Conservation (phyloP, 192 early-diverging fungal species). For the Coemansia sp. region DNA sequence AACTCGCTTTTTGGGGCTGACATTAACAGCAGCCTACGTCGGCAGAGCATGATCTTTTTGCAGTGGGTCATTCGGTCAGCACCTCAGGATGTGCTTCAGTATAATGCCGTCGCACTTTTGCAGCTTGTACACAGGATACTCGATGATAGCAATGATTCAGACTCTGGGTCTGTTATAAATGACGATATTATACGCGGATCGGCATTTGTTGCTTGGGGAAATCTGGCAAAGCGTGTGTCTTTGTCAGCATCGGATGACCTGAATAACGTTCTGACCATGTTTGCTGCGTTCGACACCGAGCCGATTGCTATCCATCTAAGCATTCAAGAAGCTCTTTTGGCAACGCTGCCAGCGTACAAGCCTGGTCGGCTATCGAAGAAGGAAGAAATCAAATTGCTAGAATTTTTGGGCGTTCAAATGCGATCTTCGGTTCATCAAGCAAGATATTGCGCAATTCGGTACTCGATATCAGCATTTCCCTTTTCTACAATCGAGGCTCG, state of each 20-base stretch:
- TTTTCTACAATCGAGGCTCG: conserved; percentile 61
- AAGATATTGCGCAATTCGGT: conserved; percentile 54
- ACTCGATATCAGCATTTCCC: conserved; percentile 62
- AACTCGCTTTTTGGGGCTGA: conserved; percentile 76
- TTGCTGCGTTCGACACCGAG: conserved; percentile 62
- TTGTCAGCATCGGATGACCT: conserved; percentile 65
- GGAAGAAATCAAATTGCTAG: conserved; percentile 37
- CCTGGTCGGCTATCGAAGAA: conserved; percentile 13
- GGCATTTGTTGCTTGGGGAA: conserved; percentile 82
- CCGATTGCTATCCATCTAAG: conserved; percentile 67
- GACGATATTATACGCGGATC: conserved; percentile 74
- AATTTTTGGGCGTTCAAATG: conserved; percentile 60
- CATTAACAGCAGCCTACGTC: conserved; percentile 67
- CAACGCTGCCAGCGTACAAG: conserved; percentile 71
- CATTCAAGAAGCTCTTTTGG: conserved; percentile 81
- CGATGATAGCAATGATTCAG: conserved; percentile 5
- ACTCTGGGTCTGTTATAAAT: conserved; percentile 32
- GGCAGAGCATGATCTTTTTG: conserved; percentile 78
- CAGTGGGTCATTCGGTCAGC: conserved; percentile 89
- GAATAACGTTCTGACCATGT: conserved; percentile 65
- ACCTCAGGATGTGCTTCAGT: conserved; percentile 52
- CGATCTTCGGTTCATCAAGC: conserved; percentile 12
- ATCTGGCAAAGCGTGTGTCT: conserved; percentile 75
- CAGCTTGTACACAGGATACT: conserved; percentile 66
- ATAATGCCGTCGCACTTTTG: conserved; percentile 68